Base-by-base conservation (phyloP, 176 grass and related monocot species). In the Ensete glaucum region DNA sequence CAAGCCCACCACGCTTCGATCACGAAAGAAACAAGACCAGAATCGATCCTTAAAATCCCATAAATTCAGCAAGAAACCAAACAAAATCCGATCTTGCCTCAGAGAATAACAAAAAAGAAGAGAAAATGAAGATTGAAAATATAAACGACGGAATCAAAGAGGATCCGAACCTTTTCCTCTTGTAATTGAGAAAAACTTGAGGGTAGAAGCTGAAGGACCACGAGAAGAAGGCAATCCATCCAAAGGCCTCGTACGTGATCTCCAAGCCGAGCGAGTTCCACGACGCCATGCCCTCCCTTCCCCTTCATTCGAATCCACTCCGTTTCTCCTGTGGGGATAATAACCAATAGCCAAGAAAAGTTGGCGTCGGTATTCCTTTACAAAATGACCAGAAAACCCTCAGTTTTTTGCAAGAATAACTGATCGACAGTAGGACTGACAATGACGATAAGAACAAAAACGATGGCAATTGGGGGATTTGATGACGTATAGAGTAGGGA, bases 201-300 rank as follows among this genome's bases (percentile, higher is more conserved):
- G 90, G 90, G 71, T 98, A 98, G 88, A 98, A 98, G 82, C 94
- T 98, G 85, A 98, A 74, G 48, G 94, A 98, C 94, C 94, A 98
- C 16, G 90, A 81, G 59, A 82, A 79, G 90, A 98, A 98, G 77
- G 94, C 94, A 82, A 98, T 81, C 94, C 94, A 98, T 23, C 94
- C 94, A 9, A 98, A 81, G 52, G 89, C 78, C 74, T 98, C 82
- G 82, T 98, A 91, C 73, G 78, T 49, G 79, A 98, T 72, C 81
- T 89, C 90, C 80, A 86, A 78, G 77, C 62, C 81, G 81, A 89
- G 53, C 19, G 85, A 91, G 80, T 93, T 93, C 94, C 94, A 98
- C 70, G 89, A 83, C 19, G 87, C 91, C 90, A 89, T 82, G 77
- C 56, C 83, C 20, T 11, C 11, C 24, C 22, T 17, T 69, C 27